Conservation (phyloP, 805 yeast species). For the Wickerhamiella qilinensis region DNA sequence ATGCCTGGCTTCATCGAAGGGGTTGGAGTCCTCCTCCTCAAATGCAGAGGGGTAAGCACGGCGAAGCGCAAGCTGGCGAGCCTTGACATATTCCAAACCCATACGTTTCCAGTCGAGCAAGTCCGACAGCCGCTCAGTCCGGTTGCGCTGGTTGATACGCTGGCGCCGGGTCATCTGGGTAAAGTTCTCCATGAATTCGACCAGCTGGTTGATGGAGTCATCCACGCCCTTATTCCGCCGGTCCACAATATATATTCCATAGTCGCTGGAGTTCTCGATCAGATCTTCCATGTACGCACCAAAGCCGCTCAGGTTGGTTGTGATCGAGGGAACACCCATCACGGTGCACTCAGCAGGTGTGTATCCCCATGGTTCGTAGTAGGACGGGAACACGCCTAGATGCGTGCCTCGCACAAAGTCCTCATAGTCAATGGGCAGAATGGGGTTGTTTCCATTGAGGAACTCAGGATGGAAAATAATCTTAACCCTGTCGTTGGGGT, state of each 20-base stretch:
- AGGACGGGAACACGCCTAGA: constrained; percentile 94
- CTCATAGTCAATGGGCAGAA: constrained; percentile 83
- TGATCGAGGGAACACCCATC: constrained; percentile 96
- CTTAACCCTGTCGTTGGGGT: constrained; percentile 80
- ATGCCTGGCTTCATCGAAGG: constrained; percentile 19
- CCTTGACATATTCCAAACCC: constrained; percentile 94
- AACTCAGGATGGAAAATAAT: constrained; percentile 97
- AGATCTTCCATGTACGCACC: constrained; percentile 98
- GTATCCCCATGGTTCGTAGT: constrained; percentile 99
- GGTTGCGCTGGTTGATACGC: constrained; percentile 91
- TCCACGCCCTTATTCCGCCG: constrained; percentile 84
- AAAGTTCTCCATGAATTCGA: constrained; percentile 80
- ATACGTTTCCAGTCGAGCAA: constrained; percentile 93
- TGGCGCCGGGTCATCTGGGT: constrained; percentile 84
- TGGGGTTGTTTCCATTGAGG: constrained; percentile 85
- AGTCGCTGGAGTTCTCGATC: constrained; percentile 84
- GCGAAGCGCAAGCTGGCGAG: constrained; percentile 78
- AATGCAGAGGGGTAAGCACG: constrained; percentile 87
- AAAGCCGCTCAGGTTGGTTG: constrained; percentile 90
- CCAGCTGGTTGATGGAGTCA: constrained; percentile 80
- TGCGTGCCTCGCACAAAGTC: constrained; percentile 98
- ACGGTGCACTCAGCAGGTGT: constrained; percentile 99
- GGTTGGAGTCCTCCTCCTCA: constrained; percentile 22
- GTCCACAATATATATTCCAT: constrained; percentile 94
- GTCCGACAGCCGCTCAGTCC: constrained; percentile 89